Conservation (phyloP, 768 basidiomycete species). For the Rhizopogon rudus region DNA sequence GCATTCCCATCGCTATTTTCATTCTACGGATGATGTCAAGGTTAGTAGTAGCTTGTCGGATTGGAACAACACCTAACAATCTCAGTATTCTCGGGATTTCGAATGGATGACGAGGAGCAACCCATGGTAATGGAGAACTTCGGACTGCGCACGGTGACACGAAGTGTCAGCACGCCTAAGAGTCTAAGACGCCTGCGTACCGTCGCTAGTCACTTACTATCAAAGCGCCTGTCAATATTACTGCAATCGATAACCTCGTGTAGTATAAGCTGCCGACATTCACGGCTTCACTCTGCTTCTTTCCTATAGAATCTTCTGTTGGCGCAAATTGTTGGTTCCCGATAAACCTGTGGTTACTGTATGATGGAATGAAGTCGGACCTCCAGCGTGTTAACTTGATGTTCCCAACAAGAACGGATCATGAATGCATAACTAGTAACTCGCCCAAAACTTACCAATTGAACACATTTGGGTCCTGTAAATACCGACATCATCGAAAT, state of each 20-base stretch:
- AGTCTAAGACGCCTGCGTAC: not conserved
- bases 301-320: not conserved
- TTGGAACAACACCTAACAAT: not conserved
- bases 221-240: no score
- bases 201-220: no score
- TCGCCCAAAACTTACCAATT: no score
- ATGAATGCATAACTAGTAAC: no score
- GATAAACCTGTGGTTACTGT: no score
- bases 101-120: not conserved
- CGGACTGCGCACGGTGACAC: not conserved
- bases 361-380: no score
- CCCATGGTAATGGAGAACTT: not conserved
- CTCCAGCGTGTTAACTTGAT: no score
- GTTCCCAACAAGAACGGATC: no score
- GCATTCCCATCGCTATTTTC: not conserved
- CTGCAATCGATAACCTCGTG: not conserved
- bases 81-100: no score
- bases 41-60: not conserved
- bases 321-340: no score
- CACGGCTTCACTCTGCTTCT: not conserved
- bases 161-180: not conserved
- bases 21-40: not conserved
- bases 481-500: no score
- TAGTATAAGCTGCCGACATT: not conserved
- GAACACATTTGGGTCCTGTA: no score